A percentile compares a stretch with the other conserved stretches of the same genome.
phyloP scores from a whole-genome alignment of 148 eudicot species.

The Rhododendron henanense region DNA sequence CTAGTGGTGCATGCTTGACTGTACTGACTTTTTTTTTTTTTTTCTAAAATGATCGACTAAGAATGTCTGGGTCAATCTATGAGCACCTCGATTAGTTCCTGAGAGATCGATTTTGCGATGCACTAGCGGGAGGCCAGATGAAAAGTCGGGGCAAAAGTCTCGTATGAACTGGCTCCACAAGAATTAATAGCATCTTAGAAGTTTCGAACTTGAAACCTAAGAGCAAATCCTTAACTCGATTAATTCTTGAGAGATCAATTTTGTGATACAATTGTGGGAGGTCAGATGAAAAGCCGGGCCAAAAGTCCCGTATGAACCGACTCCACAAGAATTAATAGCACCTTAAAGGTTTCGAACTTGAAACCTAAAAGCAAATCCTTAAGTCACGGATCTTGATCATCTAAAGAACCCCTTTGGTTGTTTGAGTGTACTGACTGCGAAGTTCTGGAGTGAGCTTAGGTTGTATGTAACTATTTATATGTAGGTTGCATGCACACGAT shows the following conservation, averaged over 20 bases:
- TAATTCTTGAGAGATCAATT: neutral
- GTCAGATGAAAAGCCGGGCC: neutral
- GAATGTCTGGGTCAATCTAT: neutral
- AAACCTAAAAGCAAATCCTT: neutral
- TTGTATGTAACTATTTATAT: too few relatives aligned
- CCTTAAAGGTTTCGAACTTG: neutral
- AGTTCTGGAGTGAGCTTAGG: neutral
- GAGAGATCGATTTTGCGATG: neutral
- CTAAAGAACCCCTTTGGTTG: too few relatives aligned
- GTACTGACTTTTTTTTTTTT: neutral
- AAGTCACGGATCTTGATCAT: neutral
- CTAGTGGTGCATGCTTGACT: too few relatives aligned
- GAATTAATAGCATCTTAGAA: neutral
- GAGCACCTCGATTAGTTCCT: neutral
- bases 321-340: neutral
- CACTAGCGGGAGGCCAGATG: neutral
- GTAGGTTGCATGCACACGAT: too few relatives aligned
- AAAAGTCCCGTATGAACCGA: neutral
- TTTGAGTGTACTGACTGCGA: neutral
- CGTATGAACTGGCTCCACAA: neutral
- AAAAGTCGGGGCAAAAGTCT: neutral
- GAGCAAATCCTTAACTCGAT: neutral
- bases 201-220: neutral
- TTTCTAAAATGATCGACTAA: neutral
- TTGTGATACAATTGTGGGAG: neutral